These are phyloP conservation scores for Anastatica hierochuntica DNA, from an alignment of 345 rosid genomes.

Conservation along the genomic window DNA sequence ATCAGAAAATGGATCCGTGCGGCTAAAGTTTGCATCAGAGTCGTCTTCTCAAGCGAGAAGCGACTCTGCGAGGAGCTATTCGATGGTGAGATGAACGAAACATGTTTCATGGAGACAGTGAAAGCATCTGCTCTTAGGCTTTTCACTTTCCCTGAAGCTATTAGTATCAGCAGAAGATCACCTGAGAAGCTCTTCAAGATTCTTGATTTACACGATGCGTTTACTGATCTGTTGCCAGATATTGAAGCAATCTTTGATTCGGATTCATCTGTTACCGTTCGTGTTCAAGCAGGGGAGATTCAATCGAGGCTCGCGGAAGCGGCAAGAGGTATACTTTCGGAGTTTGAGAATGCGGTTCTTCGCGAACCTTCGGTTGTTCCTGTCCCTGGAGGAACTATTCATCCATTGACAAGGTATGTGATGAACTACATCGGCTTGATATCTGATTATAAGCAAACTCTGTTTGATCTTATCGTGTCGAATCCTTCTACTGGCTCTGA, in stretches of 20 bases:
- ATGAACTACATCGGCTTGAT: conserved; percentile 91
- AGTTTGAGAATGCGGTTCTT: conserved; percentile 73
- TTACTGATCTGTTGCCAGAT: conserved; percentile 60
- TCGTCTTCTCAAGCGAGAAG: conserved; percentile 82
- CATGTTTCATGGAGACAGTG: conserved; percentile 81
- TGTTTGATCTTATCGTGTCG: conserved; percentile 67
- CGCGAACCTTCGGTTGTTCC: conserved; percentile 67
- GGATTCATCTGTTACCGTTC: conserved; percentile 41
- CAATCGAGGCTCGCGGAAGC: conserved; percentile 75
- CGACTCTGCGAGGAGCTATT: conserved; percentile 72
- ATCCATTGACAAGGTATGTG: conserved; percentile 92
- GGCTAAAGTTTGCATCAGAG: conserved; percentile 60
- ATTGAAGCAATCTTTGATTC: conserved; percentile 68
- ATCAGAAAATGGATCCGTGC: conserved; percentile 85
- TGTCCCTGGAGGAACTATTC: conserved; percentile 88
- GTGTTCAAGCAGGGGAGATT: conserved; percentile 75
- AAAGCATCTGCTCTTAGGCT: conserved; percentile 64
- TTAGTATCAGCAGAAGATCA: conserved; percentile 77
- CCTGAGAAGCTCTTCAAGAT: conserved; percentile 94
- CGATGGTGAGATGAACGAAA: conserved; percentile 45
- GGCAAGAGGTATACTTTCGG: conserved; percentile 71
- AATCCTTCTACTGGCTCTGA: conserved; percentile 68
- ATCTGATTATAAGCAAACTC: conserved; percentile 77
- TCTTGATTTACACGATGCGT: conserved; percentile 73
- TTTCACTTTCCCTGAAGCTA: conserved; percentile 86